phyloP scores from a whole-genome alignment of 257 asterid genomes.

The Voacanga thouarsii region DNA sequence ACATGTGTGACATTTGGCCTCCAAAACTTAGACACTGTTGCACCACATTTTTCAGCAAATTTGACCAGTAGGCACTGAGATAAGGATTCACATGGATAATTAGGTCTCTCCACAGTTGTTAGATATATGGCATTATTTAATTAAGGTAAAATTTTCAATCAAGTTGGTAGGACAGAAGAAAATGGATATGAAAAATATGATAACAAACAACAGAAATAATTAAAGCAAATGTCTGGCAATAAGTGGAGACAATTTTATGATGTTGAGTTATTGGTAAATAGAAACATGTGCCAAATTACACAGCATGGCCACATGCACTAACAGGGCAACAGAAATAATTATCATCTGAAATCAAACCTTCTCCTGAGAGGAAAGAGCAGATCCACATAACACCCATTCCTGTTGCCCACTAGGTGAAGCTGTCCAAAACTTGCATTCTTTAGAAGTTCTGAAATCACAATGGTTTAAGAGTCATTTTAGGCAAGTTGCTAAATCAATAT shows the following conservation, averaged over 20 bases:
- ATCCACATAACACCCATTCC: slow-evolving; percentile 76
- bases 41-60: slow-evolving; percentile 62
- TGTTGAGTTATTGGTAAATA: background rate
- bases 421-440: slow-evolving; percentile 39
- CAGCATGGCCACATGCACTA: background rate
- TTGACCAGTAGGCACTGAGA: slow-evolving; percentile 54
- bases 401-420: slow-evolving; percentile 40
- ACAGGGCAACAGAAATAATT: background rate
- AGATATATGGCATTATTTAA: background rate
- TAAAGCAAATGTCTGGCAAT: background rate
- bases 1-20: slow-evolving; percentile 77
- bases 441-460: slow-evolving; percentile 40
- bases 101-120: slow-evolving; percentile 15
- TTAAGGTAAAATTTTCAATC: background rate
- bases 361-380: slow-evolving; percentile 75
- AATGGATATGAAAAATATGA: background rate
- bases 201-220: background rate
- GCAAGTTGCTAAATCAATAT: background rate
- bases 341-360: slow-evolving; percentile 42
- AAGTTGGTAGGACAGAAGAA: background rate
- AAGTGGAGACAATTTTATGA: background rate
- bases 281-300: background rate
- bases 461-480: background rate
- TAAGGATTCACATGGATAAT: slow-evolving; percentile 14
- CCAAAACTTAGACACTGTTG: slow-evolving; percentile 67